Percentiles rank a stretch among this genome's conserved stretches.
These are phyloP conservation scores for Penicillium rolfsii DNA, from an alignment of 2,329 filamentous ascomycete genomes.

Conservation along the genomic window DNA sequence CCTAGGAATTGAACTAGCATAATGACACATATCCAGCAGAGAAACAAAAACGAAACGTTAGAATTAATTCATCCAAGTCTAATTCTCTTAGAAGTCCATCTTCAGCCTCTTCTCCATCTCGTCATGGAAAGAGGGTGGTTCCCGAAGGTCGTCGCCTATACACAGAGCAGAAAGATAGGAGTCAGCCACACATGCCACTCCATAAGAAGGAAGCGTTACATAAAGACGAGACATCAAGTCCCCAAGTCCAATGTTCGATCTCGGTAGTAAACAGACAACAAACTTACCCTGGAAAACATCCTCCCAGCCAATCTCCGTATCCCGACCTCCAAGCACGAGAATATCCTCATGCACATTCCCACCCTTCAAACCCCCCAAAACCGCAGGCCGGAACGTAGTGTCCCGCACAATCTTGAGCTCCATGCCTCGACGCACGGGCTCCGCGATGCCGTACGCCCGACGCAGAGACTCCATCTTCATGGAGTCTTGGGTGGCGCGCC, in stretches of 20 bases:
- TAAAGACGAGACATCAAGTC: not conserved
- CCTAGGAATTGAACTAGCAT: conserved; percentile 14
- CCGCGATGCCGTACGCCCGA: conserved; percentile 85
- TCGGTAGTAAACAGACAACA: not conserved
- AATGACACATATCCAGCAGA: conserved; percentile 15
- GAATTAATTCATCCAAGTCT: conserved; percentile 20
- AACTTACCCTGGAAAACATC: conserved; percentile 77
- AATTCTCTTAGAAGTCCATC: conserved; percentile 59
- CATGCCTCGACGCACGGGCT: conserved; percentile 91
- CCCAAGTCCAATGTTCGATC: not conserved
- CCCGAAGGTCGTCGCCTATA: conserved; percentile 68
- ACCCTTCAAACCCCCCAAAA: conserved; percentile 61
- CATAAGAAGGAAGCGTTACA: not conserved
- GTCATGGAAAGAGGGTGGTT: conserved; percentile 75
- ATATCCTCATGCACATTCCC: conserved; percentile 87
- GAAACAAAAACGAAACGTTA: conserved; percentile 12
- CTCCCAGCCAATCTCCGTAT: conserved; percentile 84
- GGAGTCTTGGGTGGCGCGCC: conserved; percentile 85
- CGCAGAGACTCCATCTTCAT: conserved; percentile 88
- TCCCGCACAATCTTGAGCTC: conserved; percentile 85
- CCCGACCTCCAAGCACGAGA: conserved; percentile 67
- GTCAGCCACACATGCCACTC: conserved; percentile 6
- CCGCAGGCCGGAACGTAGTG: conserved; percentile 73
- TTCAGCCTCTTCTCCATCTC: conserved; percentile 93
- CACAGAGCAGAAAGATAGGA: conserved; percentile 5